These are phyloP conservation scores for Starmera pachycereana DNA, from an alignment of 805 yeast species.

Conservation along the genomic window DNA sequence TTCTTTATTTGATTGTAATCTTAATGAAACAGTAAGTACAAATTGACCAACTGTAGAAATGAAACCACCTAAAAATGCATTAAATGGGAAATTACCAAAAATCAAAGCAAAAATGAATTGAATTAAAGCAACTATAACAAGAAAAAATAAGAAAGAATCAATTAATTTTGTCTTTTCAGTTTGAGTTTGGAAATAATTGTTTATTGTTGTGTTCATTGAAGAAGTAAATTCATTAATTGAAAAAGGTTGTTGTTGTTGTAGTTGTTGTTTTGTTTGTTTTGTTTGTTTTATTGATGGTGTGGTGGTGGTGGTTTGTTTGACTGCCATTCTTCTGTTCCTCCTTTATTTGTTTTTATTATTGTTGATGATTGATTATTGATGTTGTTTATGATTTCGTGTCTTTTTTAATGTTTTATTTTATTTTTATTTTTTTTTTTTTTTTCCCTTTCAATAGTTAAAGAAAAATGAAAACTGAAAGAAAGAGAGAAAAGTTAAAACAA, in stretches of 20 bases:
- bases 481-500: not conserved
- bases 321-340: not conserved
- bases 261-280: not conserved
- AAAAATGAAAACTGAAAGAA: no score
- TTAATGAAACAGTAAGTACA: constrained; percentile 72
- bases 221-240: constrained; percentile 21
- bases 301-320: not conserved
- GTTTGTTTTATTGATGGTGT: not conserved
- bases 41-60: constrained; percentile 91
- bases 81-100: constrained; percentile 90
- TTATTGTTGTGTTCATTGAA: constrained; percentile 21
- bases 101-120: constrained; percentile 72
- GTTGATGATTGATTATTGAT: no score
- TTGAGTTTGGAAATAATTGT: constrained; percentile 22
- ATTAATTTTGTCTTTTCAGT: constrained; percentile 49
- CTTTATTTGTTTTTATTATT: no score
- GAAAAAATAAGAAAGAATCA: constrained; percentile 65
- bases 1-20: constrained; percentile 53
- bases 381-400: not conserved
- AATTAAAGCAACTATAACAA: constrained; percentile 62
- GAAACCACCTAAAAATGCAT: constrained; percentile 93
- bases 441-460: not conserved
- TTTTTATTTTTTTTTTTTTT: not conserved
- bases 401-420: no score
- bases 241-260: not conserved